Percentiles rank a stretch among this genome's conserved stretches.
These are phyloP conservation scores for Nidularia sp. DNA, from an alignment of 768 basidiomycete genomes.

Conservation along the genomic window DNA sequence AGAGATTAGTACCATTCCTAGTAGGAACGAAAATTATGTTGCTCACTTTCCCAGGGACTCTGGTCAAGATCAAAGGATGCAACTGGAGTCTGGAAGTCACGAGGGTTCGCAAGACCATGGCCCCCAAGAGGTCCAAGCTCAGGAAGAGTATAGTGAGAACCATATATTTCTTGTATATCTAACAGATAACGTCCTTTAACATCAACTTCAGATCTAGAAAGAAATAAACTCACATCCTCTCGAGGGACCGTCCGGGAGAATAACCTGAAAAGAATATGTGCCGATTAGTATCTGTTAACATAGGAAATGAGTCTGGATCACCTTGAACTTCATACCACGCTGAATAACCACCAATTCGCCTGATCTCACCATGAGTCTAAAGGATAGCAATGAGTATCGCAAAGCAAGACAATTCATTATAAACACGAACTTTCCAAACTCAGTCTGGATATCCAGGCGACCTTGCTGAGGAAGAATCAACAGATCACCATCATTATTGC, in stretches of 20 bases:
- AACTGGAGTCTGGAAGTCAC: slow-evolving; percentile 64
- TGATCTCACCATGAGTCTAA: slow-evolving; percentile 55
- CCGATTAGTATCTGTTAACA: neutral
- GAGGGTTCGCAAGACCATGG: slow-evolving; percentile 60
- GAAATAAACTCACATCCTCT: slow-evolving; percentile 47
- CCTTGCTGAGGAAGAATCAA: slow-evolving; percentile 64
- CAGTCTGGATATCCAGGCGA: slow-evolving; percentile 64
- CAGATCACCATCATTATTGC: slow-evolving; percentile 64
- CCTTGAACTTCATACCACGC: slow-evolving; percentile 66
- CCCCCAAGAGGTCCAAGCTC: slow-evolving; percentile 65
- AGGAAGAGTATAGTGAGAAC: slow-evolving; percentile 58
- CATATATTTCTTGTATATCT: slow-evolving; percentile 66
- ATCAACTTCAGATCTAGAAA: neutral
- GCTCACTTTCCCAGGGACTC: slow-evolving; percentile 51
- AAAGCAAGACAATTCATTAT: neutral
- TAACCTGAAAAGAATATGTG: slow-evolving; percentile 22
- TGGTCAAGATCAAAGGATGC: slow-evolving; percentile 67
- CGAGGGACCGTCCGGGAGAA: slow-evolving; percentile 54
- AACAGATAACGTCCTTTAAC: no score
- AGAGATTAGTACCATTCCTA: neutral
- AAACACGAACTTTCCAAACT: slow-evolving; percentile 54
- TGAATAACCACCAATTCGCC: slow-evolving; percentile 66
- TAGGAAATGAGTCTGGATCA: slow-evolving; percentile 12
- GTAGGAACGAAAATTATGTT: neutral
- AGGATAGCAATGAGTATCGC: neutral